A percentile compares a stretch with the other conserved stretches of the same genome.
Evolutionary conservation across 805 yeast genomes (phyloP).

Genomic region (Groenewaldozyma tartarivorans): DNA sequence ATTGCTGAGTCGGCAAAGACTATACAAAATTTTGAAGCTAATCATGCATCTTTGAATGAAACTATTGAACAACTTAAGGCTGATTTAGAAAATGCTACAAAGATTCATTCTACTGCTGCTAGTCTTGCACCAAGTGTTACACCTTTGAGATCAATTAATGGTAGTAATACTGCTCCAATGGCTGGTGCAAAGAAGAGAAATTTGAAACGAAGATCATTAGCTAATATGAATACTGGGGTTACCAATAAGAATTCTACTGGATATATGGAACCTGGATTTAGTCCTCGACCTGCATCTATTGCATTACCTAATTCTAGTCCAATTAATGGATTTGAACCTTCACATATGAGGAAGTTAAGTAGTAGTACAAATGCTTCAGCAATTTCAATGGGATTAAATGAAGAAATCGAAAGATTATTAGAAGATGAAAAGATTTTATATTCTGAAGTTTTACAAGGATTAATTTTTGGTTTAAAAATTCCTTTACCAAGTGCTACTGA

Average conservation of each 20-base stretch:
- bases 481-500: constrained; percentile 83
- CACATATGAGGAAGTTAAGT: constrained; percentile 40
- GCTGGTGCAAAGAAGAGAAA: constrained; percentile 24
- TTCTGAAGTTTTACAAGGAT: constrained; percentile 76
- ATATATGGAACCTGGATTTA: constrained; percentile 14
- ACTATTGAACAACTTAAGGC: constrained; percentile 30
- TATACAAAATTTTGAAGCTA: constrained; percentile 15
- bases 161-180: constrained; percentile 15
- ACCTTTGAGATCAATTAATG: constrained; percentile 22
- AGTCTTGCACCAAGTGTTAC: constrained; percentile 28
- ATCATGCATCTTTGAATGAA: constrained; percentile 14
- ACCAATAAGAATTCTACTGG: constrained; percentile 1
- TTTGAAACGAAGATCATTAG: constrained; percentile 21
- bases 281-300: constrained; percentile 23
- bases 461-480: constrained; percentile 72
- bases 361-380: constrained; percentile 38
- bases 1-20: constrained; percentile 23
- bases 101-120: constrained; percentile 20
- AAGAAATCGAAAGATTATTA: constrained; percentile 24
- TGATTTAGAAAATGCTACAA: constrained; percentile 38
- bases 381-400: constrained; percentile 29
- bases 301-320: constrained; percentile 17
- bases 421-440: constrained; percentile 40
- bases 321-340: constrained; percentile 9
- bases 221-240: constrained; percentile 14